phyloP scores from a whole-genome alignment of 1,139 yeast genomes.

The Nakaseomyces glabratus region DNA sequence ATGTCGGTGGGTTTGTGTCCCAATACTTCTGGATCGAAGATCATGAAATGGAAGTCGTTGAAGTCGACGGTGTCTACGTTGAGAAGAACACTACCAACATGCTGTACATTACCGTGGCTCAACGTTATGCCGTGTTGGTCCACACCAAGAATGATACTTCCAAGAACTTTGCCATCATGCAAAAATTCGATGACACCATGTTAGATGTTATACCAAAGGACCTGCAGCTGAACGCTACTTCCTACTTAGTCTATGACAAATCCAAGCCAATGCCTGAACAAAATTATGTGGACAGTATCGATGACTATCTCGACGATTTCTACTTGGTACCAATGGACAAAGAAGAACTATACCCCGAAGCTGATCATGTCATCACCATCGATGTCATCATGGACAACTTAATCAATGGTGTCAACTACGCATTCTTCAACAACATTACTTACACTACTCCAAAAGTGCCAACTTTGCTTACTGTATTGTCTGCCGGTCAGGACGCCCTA shows the following conservation, averaged over 20 bases:
- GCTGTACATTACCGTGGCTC: conserved; percentile 66
- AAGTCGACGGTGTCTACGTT: conserved; percentile 72
- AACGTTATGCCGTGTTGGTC: conserved; percentile 65
- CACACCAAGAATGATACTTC: conserved; percentile 54
- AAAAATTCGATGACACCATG: conserved; percentile 68
- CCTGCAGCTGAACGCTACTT: conserved; percentile 59
- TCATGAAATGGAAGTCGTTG: conserved; percentile 73
- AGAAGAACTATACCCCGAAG: conserved; percentile 46
- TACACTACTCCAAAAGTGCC: conserved; percentile 78
- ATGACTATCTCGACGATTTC: conserved; percentile 55
- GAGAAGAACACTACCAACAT: conserved; percentile 52
- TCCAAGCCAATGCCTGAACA: conserved; percentile 40
- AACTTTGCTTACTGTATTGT: conserved; percentile 60
- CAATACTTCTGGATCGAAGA: conserved; percentile 81
- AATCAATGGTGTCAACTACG: conserved; percentile 76
- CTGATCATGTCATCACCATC: conserved; percentile 57
- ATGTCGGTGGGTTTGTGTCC: conserved; percentile 80
- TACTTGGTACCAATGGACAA: conserved; percentile 48
- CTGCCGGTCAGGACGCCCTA: conserved; percentile 53
- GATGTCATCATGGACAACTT: conserved; percentile 73
- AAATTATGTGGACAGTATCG: conserved; percentile 37
- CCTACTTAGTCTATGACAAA: conserved; percentile 53
- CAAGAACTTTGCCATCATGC: conserved; percentile 68
- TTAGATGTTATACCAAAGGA: conserved; percentile 62
- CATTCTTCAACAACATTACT: conserved; percentile 80